A percentile compares a stretch with the other conserved stretches of the same genome.
These are phyloP conservation scores for Boletus coccyginus DNA, from an alignment of 768 basidiomycete species.

Conservation along the genomic window DNA sequence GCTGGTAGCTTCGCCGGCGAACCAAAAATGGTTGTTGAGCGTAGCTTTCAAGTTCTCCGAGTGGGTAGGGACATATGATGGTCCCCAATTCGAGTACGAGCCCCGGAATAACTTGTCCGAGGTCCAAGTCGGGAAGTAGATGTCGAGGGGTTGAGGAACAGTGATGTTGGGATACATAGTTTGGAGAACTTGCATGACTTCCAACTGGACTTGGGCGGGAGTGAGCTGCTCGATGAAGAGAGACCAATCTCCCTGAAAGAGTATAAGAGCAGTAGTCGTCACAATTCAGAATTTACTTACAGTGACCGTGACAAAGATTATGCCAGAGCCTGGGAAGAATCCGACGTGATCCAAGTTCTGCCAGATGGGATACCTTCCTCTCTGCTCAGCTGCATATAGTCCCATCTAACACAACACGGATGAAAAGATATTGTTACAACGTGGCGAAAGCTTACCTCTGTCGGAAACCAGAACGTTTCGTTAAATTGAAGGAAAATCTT, in stretches of 20 bases:
- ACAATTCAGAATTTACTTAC: conserved; percentile 5
- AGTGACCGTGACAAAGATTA: conserved; percentile 34
- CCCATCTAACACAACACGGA: conserved; percentile 30
- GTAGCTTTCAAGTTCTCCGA: conserved; percentile 54
- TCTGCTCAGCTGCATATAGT: conserved; percentile 53
- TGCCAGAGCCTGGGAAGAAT: conserved; percentile 59
- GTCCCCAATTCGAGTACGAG: conserved; percentile 69
- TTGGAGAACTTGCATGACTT: conserved; percentile 52
- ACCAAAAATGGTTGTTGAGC: conserved; percentile 50
- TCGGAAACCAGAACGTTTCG: conserved; percentile 57
- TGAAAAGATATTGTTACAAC: background rate
- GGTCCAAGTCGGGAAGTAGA: conserved; percentile 56
- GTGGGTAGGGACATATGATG: conserved; percentile 51
- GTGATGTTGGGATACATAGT: conserved; percentile 54
- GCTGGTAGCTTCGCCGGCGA: conserved; percentile 62
- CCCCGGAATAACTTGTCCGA: conserved; percentile 41
- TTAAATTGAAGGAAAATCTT: conserved; percentile 68
- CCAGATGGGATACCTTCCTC: conserved; percentile 66
- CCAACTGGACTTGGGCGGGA: conserved; percentile 44
- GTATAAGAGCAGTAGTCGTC: background rate
- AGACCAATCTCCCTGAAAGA: conserved; percentile 54
- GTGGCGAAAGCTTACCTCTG: conserved; percentile 29
- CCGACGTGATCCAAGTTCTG: conserved; percentile 56
- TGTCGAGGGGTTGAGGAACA: conserved; percentile 54
- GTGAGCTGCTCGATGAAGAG: conserved; percentile 53